Evolutionary conservation across 306 rosid species (phyloP), one percentile per base, ranked within the genome.

Genomic region (Acacia crassicarpa): DNA sequence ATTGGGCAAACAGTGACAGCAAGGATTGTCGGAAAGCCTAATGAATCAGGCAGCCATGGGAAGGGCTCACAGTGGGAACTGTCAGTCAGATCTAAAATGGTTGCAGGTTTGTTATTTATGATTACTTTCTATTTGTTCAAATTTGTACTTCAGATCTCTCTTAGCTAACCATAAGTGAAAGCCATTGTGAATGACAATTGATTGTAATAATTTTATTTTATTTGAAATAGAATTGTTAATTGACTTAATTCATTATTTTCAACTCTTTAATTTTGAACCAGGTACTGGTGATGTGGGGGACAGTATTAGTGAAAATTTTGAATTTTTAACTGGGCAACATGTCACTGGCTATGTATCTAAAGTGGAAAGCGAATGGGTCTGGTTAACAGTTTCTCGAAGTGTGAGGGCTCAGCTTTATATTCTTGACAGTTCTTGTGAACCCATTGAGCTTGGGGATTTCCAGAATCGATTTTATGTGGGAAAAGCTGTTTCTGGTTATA

Each of bases 1-100:
- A 75, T 93, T 86, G 99, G 99, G 78, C 93, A 93, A 89, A 90
- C 88, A 20, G 91, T 93, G 82, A 87, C 79, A 6, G 93, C 98
- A 80, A 89, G 86, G 85, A 87, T 93, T 62, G 84, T 93, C 75
- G 91, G 93, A 72, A 91, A 84, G 86, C 93, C 91, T 78, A 93
- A 85, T 78, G 89, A 84, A 77, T 78, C 80, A 67, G 84, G 81
- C 80, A 87, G 74, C 48, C 80, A 80, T 27, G 80, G 83, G 77
- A 93, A 82, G 78, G 85, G 83, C 56, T 83, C 74, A 76, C 89
- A 82, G 78, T 95, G 95, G 95, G 98, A 95, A 80, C 92, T 95
- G 66, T 93, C 99, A 10, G 22, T 92, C 79, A 91, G 85, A 81
- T 92, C 92, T 68, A 77, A 86, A 72, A 77, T 83, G 70, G 77